Base-by-base conservation (phyloP, 371 early-diverging fungal genomes). In the Chytridium lagenaria region DNA sequence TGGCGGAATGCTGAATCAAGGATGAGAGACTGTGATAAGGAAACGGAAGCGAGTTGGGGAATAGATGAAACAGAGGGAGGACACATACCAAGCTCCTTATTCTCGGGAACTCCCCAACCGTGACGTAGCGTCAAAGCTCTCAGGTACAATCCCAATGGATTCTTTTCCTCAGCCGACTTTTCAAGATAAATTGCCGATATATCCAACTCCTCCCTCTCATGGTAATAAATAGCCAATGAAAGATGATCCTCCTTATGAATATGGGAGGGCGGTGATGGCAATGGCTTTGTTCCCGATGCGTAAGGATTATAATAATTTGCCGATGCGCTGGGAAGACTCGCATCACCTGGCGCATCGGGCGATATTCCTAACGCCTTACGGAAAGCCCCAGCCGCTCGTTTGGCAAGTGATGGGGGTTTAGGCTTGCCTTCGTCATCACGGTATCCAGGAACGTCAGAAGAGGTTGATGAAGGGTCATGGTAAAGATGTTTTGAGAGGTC, bases 171-270 rank as follows among this genome's bases (percentile, higher is more conserved):
- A 23, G 64, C 63, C 57, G 75, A 33, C 39, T 67, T 55, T 59
- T 74, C 64, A 26, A 74, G 63, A 71, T 78, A 74, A 50, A 55
- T 74, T 15, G 70, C 69, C 16, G 72, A 68, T 7, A 74, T 28
- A 12, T 44, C 33, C 49, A 77, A 63, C 2, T 74, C 30, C 36
- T 72, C 78, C 2, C 30, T 33, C 66, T 80, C 78, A 59, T 80
- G 81, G 50, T 80, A 80, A 52, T 78, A 61, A 33, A 80, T 73
- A 10, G 78, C 81, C n/a, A 77, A 67, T 22, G 16, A n/a, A 3
- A 77, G 40, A 16, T 66, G 22, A 50, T 79, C 77, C 31, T 59
- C 52, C n/a, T 55, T 19, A 28, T 63, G 68, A 12, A 74, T n/a
- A 31, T 44, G 34, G 12, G 67, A 39, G n/a, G 79, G 79, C 26